Percentiles rank a stretch among this genome's conserved stretches.
phyloP scores from a whole-genome alignment of 129 eudicot genomes.

The Dittrichia graveolens region DNA sequence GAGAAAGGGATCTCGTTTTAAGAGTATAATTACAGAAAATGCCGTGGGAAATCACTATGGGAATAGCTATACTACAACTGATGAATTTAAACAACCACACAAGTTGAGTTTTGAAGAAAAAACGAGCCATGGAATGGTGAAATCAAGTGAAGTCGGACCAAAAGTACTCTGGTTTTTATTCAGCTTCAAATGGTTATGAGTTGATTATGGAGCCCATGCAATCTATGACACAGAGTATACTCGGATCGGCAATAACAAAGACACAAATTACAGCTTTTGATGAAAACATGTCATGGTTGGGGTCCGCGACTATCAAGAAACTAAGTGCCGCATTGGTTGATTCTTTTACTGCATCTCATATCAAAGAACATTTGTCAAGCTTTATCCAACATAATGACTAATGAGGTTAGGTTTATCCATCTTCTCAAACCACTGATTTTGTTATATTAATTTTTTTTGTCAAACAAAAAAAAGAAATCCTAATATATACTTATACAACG shows the following conservation, averaged over 20 bases:
- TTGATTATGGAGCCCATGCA: conserved; percentile 1
- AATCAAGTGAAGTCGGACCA: conserved; percentile 17
- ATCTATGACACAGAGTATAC: not conserved
- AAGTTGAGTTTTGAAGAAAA: conserved; percentile 29
- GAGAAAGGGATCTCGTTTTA: not conserved
- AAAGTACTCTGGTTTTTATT: conserved; percentile 19
- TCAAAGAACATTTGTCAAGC: conserved; percentile 57
- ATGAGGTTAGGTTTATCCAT: conserved; percentile 44
- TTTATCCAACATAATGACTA: conserved; percentile 34
- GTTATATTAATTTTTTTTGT: conserved; percentile 11
- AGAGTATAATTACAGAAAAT: not conserved
- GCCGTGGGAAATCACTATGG: not conserved
- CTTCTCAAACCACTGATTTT: not conserved
- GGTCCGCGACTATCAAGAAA: conserved; percentile 25
- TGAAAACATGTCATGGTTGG: conserved; percentile 20
- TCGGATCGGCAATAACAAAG: conserved; percentile 8
- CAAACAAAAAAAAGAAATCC: not conserved
- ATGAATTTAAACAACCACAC: not conserved
- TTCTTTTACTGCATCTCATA: conserved; percentile 51
- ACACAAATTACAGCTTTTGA: conserved; percentile 11
- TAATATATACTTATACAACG: conserved; percentile 1
- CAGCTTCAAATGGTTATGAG: conserved; percentile 20
- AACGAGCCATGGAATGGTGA: conserved; percentile 15
- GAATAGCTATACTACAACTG: conserved; percentile 19
- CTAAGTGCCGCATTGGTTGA: conserved; percentile 55